Percentiles rank a stretch among this genome's conserved stretches.
These are phyloP conservation scores for Curvularia lunata DNA, from an alignment of 2,329 filamentous ascomycete species.

Conservation along the genomic window DNA sequence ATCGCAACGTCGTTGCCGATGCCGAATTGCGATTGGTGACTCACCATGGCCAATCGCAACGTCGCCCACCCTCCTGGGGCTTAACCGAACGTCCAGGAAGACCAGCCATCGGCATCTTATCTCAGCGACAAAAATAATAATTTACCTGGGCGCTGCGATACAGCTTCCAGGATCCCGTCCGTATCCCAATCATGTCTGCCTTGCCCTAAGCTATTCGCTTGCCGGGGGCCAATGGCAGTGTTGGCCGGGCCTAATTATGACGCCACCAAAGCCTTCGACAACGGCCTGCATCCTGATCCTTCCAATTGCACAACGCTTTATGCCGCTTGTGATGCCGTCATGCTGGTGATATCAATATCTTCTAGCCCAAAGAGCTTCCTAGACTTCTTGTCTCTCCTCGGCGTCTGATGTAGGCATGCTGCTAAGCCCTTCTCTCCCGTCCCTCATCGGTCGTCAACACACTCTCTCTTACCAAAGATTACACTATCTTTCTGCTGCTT, in stretches of 20 bases:
- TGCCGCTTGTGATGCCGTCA: background rate
- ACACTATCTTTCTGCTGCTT: conserved; percentile 4
- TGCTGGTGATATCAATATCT: background rate
- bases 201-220: conserved; percentile 14
- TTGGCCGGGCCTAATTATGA: conserved; percentile 8
- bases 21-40: background rate
- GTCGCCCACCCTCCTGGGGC: background rate
- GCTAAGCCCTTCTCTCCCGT: background rate
- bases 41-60: background rate
- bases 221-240: conserved; percentile 17
- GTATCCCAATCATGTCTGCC: conserved; percentile 20
- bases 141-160: background rate
- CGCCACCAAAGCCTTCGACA: conserved; percentile 8
- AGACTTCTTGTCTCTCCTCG: conserved; percentile 1
- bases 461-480: conserved; percentile 4
- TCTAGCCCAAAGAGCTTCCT: background rate
- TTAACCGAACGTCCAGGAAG: conserved; percentile 5
- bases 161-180: conserved; percentile 2
- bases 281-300: background rate
- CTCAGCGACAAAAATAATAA: conserved; percentile 16
- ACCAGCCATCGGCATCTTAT: conserved; percentile 9
- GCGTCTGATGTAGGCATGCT: background rate
- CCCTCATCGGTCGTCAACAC: conserved; percentile 4
- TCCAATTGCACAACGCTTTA: conserved; percentile 10
- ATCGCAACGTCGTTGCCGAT: background rate